These are phyloP conservation scores for cucumber (Cucumis sativus) DNA, from an alignment of 306 rosid genomes.

Conservation along the genomic window Cucumber_9930_V3 NC_026655.2:26488501-26489000, in stretches of 20 bases:
- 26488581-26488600: no score
- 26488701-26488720: no score
- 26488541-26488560: no score
- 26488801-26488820: not conserved
- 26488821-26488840: not conserved
- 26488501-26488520: no score
- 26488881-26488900: not conserved
- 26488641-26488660: no score
- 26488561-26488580: no score
- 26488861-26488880: not conserved
- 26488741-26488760: not conserved
- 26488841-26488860: not conserved
- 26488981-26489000: not conserved
- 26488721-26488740: no score
- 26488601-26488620: no score
- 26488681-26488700: no score
- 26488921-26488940: not conserved
- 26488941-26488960: not conserved
- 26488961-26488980: not conserved
- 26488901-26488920: not conserved
- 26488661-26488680: no score
- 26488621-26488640: no score
- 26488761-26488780: not conserved
- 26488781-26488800: not conserved
- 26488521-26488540: no score